Evolutionary conservation across 2,329 filamentous ascomycete genomes (phyloP).

Genomic region (Dendrostoma leiphaemia): DNA sequence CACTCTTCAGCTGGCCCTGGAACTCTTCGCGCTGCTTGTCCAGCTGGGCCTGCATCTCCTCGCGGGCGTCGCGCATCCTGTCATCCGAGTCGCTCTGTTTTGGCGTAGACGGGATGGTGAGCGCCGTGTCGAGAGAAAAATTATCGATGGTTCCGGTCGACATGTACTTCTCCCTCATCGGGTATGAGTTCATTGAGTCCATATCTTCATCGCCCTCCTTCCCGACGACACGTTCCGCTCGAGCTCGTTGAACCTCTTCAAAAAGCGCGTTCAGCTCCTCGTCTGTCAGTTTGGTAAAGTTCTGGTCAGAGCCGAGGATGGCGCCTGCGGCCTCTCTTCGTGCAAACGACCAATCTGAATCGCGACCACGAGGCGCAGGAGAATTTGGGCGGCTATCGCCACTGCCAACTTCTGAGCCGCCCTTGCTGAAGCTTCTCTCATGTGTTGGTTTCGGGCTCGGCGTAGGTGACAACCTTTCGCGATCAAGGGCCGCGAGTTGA

Average conservation of each 20-base stretch:
- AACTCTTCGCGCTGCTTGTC: slow-evolving; percentile 84
- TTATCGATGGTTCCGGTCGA: slow-evolving; percentile 94
- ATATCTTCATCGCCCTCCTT: slow-evolving; percentile 85
- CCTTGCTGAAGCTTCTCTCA: slow-evolving; percentile 76
- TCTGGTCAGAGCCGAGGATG: slow-evolving; percentile 86
- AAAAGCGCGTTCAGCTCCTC: slow-evolving; percentile 92
- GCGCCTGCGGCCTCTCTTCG: slow-evolving; percentile 89
- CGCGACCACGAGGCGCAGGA: slow-evolving; percentile 70
- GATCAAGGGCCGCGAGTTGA: slow-evolving; percentile 59
- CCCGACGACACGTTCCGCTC: slow-evolving; percentile 69
- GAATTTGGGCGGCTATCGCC: slow-evolving; percentile 73
- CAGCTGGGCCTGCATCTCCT: slow-evolving; percentile 80
- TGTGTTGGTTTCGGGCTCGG: slow-evolving; percentile 62
- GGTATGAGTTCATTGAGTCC: slow-evolving; percentile 85
- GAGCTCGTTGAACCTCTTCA: slow-evolving; percentile 86
- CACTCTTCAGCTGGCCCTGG: slow-evolving; percentile 71
- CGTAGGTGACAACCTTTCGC: slow-evolving; percentile 45
- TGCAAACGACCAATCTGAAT: slow-evolving; percentile 94
- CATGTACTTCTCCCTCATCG: slow-evolving; percentile 89
- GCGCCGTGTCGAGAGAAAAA: slow-evolving; percentile 87
- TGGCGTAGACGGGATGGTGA: slow-evolving; percentile 94
- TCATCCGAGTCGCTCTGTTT: slow-evolving; percentile 75
- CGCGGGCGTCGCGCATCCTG: slow-evolving; percentile 68
- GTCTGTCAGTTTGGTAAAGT: slow-evolving; percentile 84
- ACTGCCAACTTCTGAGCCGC: slow-evolving; percentile 74